phyloP scores from a whole-genome alignment of 2,329 filamentous ascomycete species.

The Emergomyces africanus region DNA sequence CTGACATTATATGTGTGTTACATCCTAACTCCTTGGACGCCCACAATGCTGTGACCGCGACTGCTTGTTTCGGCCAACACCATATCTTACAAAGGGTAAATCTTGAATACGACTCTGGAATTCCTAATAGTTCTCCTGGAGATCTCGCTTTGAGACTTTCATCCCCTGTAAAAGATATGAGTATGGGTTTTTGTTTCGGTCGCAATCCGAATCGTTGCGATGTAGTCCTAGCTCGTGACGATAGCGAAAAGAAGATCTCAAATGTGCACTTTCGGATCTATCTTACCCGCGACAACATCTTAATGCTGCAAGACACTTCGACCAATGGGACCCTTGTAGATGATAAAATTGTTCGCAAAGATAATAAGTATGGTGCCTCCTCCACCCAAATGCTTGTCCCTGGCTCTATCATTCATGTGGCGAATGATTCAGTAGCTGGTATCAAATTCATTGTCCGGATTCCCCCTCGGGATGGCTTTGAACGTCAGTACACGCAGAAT shows the following conservation, averaged over 20 bases:
- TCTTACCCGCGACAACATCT: slow-evolving; percentile 67
- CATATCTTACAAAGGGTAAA: slow-evolving; percentile 46
- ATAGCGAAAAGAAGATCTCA: slow-evolving; percentile 61
- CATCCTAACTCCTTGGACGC: slow-evolving; percentile 65
- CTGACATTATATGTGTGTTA: slow-evolving; percentile 81
- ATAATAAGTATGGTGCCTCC: slow-evolving; percentile 22
- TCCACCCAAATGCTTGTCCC: slow-evolving; percentile 54
- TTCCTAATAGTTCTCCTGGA: slow-evolving; percentile 13
- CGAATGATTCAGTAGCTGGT: slow-evolving; percentile 42
- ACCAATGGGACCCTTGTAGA: slow-evolving; percentile 95
- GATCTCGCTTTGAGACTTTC: slow-evolving; percentile 76
- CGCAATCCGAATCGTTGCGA: slow-evolving; percentile 63
- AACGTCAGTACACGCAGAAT: slow-evolving; percentile 54
- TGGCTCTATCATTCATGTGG: slow-evolving; percentile 61
- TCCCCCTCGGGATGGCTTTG: slow-evolving; percentile 59
- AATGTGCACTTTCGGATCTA: slow-evolving; percentile 95
- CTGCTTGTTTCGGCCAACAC: slow-evolving; percentile 40
- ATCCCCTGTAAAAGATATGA: slow-evolving; percentile 53
- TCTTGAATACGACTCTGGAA: slow-evolving; percentile 29
- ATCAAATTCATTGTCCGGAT: slow-evolving; percentile 78
- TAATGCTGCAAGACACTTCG: slow-evolving; percentile 89
- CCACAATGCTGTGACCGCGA: slow-evolving; percentile 53
- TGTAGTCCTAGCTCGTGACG: slow-evolving; percentile 53
- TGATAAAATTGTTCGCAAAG: slow-evolving; percentile 49
- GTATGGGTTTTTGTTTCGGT: slow-evolving; percentile 73